Base-by-base conservation (phyloP, 169 alveolate genomes). In the Plasmodium vinckei region DNA sequence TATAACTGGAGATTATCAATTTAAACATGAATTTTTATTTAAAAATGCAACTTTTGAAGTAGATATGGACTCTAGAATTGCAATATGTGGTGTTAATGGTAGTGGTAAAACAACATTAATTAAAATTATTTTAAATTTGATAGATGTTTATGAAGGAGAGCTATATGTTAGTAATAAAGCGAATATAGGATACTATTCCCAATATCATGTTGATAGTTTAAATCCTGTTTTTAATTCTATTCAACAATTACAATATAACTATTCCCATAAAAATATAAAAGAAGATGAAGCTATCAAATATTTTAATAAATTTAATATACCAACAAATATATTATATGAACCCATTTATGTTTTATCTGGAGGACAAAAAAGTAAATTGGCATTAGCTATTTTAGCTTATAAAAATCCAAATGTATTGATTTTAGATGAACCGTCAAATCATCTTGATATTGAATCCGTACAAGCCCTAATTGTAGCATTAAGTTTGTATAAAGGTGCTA, bases 361-460 rank as follows among this genome's bases (percentile, higher is more conserved):
- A 87, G 99, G 99, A 1, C 98, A 98, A 92, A 98, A 98, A 89
- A 93, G 98, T 70, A 94, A 99, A 89, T 98, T 98, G 23, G 98
- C 99, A 19, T 95, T 98, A 86, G 99, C 99, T 7, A 94, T 98
- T 91, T 96, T 98, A 92, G 98, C 99, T 65, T 97, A 95, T 94
- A 95, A 93, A 75, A 96, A 97, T 87, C 99, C 99, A 17, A 98
- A 98, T 86, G 95, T 98, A 68, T 88, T 98, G 56, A 93, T 98
- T 69, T 93, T 98, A 93, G 99, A 98, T 90, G 99, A 98, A 94
- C 99, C 99, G 44, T 97, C 99, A 17, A 98, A 98, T 93, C 99
- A 98, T 87, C 95, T 98, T 75, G 99, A 98, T 93, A 94, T 98
- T 49, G 99, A 98, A 92, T 99, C 99, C 44, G 98, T 98, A 47